A percentile compares a stretch with the other conserved stretches of the same genome.
phyloP scores from a whole-genome alignment of 164 flowering plant genomes.

The Macadamia tetraphylla region DNA sequence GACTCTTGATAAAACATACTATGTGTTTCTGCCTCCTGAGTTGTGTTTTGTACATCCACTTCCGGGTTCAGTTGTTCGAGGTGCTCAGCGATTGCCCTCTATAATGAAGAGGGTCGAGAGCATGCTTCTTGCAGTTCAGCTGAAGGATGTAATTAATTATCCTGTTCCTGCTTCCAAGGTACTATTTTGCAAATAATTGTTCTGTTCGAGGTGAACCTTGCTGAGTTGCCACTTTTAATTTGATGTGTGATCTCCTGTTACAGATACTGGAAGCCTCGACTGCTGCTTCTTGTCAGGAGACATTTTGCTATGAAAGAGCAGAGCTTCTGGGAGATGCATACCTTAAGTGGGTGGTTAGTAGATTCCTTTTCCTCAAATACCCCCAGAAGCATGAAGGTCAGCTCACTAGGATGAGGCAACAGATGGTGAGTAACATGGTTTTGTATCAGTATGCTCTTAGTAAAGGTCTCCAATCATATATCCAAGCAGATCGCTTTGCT shows the following conservation, averaged over 20 bases:
- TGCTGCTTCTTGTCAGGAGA: conserved; percentile 99
- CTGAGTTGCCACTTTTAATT: neutral
- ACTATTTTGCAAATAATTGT: conserved; percentile 1
- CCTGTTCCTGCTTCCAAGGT: conserved; percentile 85
- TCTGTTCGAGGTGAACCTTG: neutral
- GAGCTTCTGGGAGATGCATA: conserved; percentile 99
- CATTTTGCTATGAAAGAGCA: conserved; percentile 97
- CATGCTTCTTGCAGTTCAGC: conserved; percentile 90
- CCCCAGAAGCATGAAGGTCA: conserved; percentile 99
- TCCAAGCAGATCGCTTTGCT: conserved; percentile 98
- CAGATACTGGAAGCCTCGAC: conserved; percentile 98
- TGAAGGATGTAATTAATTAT: conserved; percentile 63
- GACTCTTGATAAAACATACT: conserved; percentile 78
- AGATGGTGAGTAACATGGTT: conserved; percentile 97
- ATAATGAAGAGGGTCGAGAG: conserved; percentile 98
- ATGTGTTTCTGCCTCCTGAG: conserved; percentile 95
- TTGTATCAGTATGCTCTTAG: conserved; percentile 73
- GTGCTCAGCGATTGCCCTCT: conserved; percentile 94
- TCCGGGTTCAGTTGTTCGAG: conserved; percentile 87
- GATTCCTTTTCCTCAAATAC: conserved; percentile 84
- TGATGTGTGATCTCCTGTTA: conserved; percentile 3
- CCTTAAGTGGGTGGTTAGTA: conserved; percentile 97
- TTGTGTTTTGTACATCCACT: conserved; percentile 93
- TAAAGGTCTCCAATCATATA: conserved; percentile 88
- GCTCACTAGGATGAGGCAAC: conserved; percentile 97